Evolutionary conservation across 164 flowering plant genomes (phyloP).

Genomic region (Dillenia turbinata): DNA sequence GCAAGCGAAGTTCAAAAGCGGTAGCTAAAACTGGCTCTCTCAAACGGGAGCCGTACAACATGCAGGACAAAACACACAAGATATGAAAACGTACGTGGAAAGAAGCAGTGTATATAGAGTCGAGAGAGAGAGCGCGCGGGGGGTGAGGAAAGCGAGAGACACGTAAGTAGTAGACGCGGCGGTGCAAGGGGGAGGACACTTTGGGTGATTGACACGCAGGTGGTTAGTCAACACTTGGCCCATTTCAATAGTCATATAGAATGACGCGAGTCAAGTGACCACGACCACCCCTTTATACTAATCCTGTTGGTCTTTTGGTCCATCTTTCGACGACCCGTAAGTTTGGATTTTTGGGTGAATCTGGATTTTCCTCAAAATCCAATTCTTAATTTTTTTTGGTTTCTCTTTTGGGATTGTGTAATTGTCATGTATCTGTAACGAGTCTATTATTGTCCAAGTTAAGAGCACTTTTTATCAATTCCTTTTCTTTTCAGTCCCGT

Average conservation of each 20-base stretch:
- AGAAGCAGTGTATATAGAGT: no score
- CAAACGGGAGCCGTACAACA: not conserved
- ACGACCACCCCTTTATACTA: no score
- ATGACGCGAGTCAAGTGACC: constrained; percentile 14
- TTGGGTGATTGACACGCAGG: constrained; percentile 14
- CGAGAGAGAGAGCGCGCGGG: not conserved
- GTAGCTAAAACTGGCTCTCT: not conserved
- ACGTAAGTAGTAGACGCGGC: constrained; percentile 24
- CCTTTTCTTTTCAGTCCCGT: no score
- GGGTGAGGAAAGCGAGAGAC: not conserved
- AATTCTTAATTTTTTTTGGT: no score
- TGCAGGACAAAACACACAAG: not conserved
- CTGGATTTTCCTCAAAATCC: no score
- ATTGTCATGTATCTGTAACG: no score
- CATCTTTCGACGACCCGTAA: no score
- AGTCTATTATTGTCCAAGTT: no score
- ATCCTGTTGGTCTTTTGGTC: no score
- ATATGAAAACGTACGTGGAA: not conserved
- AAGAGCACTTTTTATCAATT: no score
- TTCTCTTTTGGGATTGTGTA: no score
- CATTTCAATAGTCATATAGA: not conserved
- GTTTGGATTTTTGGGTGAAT: no score
- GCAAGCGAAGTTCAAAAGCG: not conserved
- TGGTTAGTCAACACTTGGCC: not conserved
- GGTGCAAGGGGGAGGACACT: not conserved